These are phyloP conservation scores for Quercus robur DNA, from an alignment of 306 rosid species.

Conservation along the genomic window DNA sequence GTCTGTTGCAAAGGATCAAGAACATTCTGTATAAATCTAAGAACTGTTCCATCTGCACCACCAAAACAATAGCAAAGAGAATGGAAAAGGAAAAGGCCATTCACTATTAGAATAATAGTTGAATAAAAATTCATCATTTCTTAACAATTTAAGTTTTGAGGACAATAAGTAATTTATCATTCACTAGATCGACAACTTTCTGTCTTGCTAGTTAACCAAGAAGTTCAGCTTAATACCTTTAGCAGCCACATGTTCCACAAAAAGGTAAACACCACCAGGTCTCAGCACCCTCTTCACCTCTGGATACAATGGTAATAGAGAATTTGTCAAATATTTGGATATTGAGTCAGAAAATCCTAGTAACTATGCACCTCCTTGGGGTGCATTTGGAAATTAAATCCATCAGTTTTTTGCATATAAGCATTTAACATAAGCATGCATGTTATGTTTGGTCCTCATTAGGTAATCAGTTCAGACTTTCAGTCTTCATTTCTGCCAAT, in stretches of 20 bases:
- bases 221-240: conserved; percentile 46
- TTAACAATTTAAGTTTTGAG: no score
- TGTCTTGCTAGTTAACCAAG: conserved; percentile 11
- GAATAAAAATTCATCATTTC: no score
- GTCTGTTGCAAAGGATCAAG: conserved; percentile 78
- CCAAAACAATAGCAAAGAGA: conserved; percentile 12
- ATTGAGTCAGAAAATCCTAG: not conserved
- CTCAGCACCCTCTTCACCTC: conserved; percentile 79
- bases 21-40: conserved; percentile 50
- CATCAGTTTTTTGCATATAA: not conserved
- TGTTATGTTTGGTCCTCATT: not conserved
- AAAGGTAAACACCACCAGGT: conserved; percentile 74
- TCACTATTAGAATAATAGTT: no score
- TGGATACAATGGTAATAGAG: conserved; percentile 21
- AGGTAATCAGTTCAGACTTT: not conserved
- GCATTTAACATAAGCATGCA: not conserved
- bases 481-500: not conserved
- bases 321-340: conserved; percentile 2
- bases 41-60: conserved; percentile 62
- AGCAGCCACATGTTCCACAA: conserved; percentile 86
- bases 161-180: not conserved
- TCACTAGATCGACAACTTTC: not conserved
- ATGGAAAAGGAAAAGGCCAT: not conserved
- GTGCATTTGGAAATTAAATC: not conserved
- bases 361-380: not conserved